phyloP scores from a whole-genome alignment of 768 basidiomycete genomes.

The Auricularia sp. region DNA sequence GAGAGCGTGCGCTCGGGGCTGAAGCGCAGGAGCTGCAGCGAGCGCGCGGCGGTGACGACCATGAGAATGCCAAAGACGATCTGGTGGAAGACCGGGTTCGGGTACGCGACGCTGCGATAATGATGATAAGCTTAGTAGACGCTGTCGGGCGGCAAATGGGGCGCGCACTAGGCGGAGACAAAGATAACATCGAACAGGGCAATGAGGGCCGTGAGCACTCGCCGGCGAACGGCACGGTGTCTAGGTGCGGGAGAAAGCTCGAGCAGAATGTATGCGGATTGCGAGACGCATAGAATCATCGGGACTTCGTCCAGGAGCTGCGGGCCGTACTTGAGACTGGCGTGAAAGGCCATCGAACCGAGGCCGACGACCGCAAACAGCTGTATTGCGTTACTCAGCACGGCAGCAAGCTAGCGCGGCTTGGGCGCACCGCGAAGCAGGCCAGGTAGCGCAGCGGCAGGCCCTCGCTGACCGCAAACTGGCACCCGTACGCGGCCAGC shows the following conservation, averaged over 20 bases:
- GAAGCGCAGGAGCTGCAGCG: slow-evolving; percentile 40
- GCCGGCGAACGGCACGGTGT: slow-evolving; percentile 19
- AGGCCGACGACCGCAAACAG: slow-evolving; percentile 62
- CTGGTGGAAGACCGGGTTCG: slow-evolving; percentile 77
- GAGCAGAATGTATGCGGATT: slow-evolving; percentile 50
- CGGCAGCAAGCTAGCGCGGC: neutral
- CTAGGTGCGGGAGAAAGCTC: slow-evolving; percentile 35
- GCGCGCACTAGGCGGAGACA: slow-evolving; percentile 63
- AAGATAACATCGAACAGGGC: slow-evolving; percentile 49
- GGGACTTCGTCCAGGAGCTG: slow-evolving; percentile 78
- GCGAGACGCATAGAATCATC: slow-evolving; percentile 62
- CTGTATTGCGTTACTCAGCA: slow-evolving; percentile 24
- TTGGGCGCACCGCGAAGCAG: slow-evolving; percentile 21
- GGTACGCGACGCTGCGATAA: slow-evolving; percentile 42
- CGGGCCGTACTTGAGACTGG: slow-evolving; percentile 62
- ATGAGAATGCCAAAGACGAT: slow-evolving; percentile 56
- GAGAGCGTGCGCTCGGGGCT: slow-evolving; percentile 32
- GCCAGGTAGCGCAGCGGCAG: slow-evolving; percentile 28
- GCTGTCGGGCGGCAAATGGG: neutral
- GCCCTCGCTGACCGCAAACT: slow-evolving; percentile 19
- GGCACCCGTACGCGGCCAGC: slow-evolving; percentile 42
- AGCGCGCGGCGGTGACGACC: slow-evolving; percentile 36
- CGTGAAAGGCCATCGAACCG: slow-evolving; percentile 73
- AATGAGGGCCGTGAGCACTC: slow-evolving; percentile 26
- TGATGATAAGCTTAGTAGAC: neutral